These are phyloP conservation scores for Geotrichum reessii DNA, from an alignment of 1,139 yeast genomes.

Conservation along the genomic window DNA sequence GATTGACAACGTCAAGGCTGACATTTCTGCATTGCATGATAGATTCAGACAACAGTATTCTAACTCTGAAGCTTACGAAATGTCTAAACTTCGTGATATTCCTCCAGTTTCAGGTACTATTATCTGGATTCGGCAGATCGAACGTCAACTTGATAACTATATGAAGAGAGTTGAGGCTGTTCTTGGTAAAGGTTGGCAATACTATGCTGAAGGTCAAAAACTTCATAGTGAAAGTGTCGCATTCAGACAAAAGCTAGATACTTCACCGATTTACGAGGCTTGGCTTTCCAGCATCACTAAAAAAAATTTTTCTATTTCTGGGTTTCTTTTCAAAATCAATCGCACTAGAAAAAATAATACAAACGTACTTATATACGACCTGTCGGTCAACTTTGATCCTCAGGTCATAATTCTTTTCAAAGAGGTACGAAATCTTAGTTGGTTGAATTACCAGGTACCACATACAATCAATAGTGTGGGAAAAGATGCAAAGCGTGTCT, in stretches of 20 bases:
- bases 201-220: conserved; percentile 66
- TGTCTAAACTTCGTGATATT: conserved; percentile 41
- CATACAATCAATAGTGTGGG: conserved; percentile 42
- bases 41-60: conserved; percentile 37
- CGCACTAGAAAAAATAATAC: conserved; percentile 24
- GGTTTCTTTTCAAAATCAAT: conserved; percentile 40
- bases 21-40: conserved; percentile 41
- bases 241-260: conserved; percentile 45
- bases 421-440: conserved; percentile 49
- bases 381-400: conserved; percentile 48
- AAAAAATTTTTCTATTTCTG: conserved; percentile 33
- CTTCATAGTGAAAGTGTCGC: conserved; percentile 48
- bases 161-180: conserved; percentile 45
- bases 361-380: conserved; percentile 21
- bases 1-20: conserved; percentile 44
- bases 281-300: conserved; percentile 42
- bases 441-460: conserved; percentile 59
- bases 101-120: conserved; percentile 47
- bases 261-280: conserved; percentile 39
- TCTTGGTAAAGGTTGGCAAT: conserved; percentile 70
- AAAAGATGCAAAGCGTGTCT: conserved; percentile 45
- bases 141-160: conserved; percentile 40
- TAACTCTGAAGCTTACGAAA: conserved; percentile 34
- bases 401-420: conserved; percentile 44
- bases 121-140: conserved; percentile 49